Percentiles rank a stretch among this genome's conserved stretches.
Conservation (phyloP, 352 stramenopile species). For the Phytophthora macrochlamydospora region DNA sequence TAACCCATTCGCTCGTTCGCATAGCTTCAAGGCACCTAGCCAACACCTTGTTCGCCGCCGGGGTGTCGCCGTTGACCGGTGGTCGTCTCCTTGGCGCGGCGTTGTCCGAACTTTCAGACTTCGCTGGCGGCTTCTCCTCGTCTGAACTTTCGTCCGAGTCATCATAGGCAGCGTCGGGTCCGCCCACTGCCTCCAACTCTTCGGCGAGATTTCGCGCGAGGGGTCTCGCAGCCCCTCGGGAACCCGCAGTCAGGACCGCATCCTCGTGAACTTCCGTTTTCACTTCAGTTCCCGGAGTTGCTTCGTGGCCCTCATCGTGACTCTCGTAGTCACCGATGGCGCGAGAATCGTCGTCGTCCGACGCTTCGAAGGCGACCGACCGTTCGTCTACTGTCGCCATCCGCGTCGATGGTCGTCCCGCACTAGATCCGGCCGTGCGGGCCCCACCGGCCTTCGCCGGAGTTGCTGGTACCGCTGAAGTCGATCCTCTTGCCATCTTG, state of each 20-base stretch:
- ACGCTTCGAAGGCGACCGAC: not conserved
- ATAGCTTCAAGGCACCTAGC: not conserved
- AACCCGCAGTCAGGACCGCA: no score
- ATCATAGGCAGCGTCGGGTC: not conserved
- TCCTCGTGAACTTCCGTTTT: no score
- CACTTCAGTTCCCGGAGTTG: no score
- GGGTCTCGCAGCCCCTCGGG: not conserved
- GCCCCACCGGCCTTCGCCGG: conserved; percentile 2
- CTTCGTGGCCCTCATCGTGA: not conserved
- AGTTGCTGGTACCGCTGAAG: conserved; percentile 8
- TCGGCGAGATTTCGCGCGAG: not conserved
- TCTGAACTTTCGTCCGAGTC: not conserved
- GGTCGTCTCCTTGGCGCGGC: not conserved
- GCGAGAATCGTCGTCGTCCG: not conserved
- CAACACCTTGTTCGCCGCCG: not conserved
- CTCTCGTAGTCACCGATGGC: not conserved
- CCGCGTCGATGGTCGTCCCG: no score
- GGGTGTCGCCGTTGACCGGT: not conserved
- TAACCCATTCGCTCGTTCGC: not conserved
- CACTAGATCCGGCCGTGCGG: not conserved
- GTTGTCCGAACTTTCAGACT: not conserved
- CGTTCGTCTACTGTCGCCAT: not conserved
- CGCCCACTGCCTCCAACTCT: not conserved
- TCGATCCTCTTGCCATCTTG: conserved; percentile 4
- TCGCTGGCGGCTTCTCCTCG: not conserved